Evolutionary conservation across 2,329 filamentous ascomycete species (phyloP).

Genomic region (Lecanoromycetidae sp.): DNA sequence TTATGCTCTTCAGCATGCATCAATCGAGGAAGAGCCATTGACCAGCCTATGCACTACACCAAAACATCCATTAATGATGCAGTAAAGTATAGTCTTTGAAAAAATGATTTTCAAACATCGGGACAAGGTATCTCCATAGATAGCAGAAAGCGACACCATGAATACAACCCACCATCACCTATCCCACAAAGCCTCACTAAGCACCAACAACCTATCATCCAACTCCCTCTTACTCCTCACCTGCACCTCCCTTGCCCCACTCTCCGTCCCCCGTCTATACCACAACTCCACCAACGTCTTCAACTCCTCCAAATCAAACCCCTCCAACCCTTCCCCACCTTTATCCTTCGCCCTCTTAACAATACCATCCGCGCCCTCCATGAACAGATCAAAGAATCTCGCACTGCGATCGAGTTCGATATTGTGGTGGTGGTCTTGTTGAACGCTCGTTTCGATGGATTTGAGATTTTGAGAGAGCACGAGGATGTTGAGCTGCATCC

Average conservation of each 20-base stretch:
- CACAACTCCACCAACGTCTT: slow-evolving; percentile 54
- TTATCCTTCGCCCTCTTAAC: slow-evolving; percentile 30
- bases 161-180: slow-evolving; percentile 31
- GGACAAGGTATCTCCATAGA: too few species aligned
- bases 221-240: slow-evolving; percentile 56
- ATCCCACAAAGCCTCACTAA: slow-evolving; percentile 65
- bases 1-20: too few species aligned
- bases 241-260: slow-evolving; percentile 55
- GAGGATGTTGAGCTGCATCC: slow-evolving; percentile 86
- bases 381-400: slow-evolving; percentile 59
- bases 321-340: slow-evolving; percentile 18
- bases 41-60: too few species aligned
- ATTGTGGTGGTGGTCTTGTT: slow-evolving; percentile 4
- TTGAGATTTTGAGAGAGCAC: slow-evolving; percentile 95
- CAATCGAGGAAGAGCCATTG: too few species aligned
- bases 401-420: slow-evolving; percentile 39
- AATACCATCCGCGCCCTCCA: slow-evolving; percentile 52
- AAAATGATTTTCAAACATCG: too few species aligned
- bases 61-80: too few species aligned
- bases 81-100: too few species aligned
- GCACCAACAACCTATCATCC: slow-evolving; percentile 55
- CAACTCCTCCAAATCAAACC: slow-evolving; percentile 54
- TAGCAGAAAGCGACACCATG: too few species aligned
- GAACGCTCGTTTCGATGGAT: slow-evolving; percentile 59
- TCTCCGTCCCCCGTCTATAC: slow-evolving; percentile 54